Conservation (phyloP, 2,329 filamentous ascomycete genomes). For the Penicillium hordei region DNA sequence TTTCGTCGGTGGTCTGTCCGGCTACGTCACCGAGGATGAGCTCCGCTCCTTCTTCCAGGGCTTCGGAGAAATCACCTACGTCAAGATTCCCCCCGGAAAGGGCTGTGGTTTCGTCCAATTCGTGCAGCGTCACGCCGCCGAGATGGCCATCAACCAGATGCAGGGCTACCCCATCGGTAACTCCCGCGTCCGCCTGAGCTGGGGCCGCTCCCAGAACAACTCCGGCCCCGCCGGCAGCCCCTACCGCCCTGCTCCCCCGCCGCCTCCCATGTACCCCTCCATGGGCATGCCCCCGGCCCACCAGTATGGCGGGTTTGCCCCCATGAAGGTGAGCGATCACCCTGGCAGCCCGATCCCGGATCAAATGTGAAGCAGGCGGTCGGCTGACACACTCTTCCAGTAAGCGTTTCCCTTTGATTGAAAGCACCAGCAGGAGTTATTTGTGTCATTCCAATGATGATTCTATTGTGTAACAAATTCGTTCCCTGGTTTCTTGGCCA, state of each 20-base stretch:
- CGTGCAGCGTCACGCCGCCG: slow-evolving; percentile 94
- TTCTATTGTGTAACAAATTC: slow-evolving; percentile 43
- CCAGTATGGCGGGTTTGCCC: slow-evolving; percentile 63
- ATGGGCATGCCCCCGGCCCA: slow-evolving; percentile 67
- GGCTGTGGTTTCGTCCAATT: slow-evolving; percentile 99
- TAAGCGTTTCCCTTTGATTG: slow-evolving; percentile 42
- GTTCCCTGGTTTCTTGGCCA: slow-evolving; percentile 34
- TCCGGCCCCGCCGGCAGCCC: slow-evolving; percentile 93
- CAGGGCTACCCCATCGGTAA: slow-evolving; percentile 99
- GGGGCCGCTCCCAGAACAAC: slow-evolving; percentile 99
- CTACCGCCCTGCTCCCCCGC: slow-evolving; percentile 83
- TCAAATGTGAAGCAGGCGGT: slow-evolving; percentile 30
- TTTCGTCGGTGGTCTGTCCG: slow-evolving; percentile 93
- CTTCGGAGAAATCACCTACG: slow-evolving; percentile 98
- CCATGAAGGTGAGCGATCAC: slow-evolving; percentile 60
- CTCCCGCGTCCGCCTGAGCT: slow-evolving; percentile 93
- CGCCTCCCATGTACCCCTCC: slow-evolving; percentile 69
- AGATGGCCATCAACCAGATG: slow-evolving; percentile 99
- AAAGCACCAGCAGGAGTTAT: slow-evolving; percentile 47
- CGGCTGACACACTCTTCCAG: slow-evolving; percentile 32
- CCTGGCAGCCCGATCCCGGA: slow-evolving; percentile 31
- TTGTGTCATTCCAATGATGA: slow-evolving; percentile 44
- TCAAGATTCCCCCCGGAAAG: slow-evolving; percentile 99
- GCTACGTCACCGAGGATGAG: slow-evolving; percentile 98
- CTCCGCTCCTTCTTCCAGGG: slow-evolving; percentile 99